phyloP scores from a whole-genome alignment of 495 filamentous ascomycete species.

The Aspergillus sclerotioniger region DNA sequence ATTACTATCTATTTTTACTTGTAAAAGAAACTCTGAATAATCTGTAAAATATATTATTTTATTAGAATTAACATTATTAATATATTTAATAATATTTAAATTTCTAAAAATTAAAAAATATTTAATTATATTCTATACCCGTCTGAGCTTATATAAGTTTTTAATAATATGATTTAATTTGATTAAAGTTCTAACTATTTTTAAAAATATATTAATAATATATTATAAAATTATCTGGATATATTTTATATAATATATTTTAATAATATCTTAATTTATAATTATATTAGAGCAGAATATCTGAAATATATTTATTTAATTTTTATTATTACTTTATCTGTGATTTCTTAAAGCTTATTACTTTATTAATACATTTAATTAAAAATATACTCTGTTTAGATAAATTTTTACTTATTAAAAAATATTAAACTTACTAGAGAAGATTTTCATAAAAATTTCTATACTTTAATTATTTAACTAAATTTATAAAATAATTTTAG shows the following conservation, averaged over 20 bases:
- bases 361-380: background rate
- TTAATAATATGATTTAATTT: slow-evolving; percentile 6
- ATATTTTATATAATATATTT: background rate
- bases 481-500: background rate
- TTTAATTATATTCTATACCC: background rate
- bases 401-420: background rate
- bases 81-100: slow-evolving; percentile 3
- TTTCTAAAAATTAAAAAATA: background rate
- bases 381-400: background rate
- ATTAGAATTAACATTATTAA: no score
- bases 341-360: no score
- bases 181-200: background rate
- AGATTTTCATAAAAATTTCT: background rate
- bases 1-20: background rate
- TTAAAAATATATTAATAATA: slow-evolving; percentile 2
- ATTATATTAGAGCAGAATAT: slow-evolving; percentile 6
- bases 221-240: background rate
- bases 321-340: background rate
- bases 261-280: background rate
- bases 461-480: background rate
- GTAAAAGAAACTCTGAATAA: slow-evolving; percentile 6
- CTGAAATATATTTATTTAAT: background rate
- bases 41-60: slow-evolving; percentile 2
- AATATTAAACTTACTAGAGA: no score
- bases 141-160: background rate